A percentile compares a stretch with the other conserved stretches of the same genome.
These are phyloP conservation scores for Eucalyptus cloeziana DNA, from an alignment of 345 rosid species.

Conservation along the genomic window DNA sequence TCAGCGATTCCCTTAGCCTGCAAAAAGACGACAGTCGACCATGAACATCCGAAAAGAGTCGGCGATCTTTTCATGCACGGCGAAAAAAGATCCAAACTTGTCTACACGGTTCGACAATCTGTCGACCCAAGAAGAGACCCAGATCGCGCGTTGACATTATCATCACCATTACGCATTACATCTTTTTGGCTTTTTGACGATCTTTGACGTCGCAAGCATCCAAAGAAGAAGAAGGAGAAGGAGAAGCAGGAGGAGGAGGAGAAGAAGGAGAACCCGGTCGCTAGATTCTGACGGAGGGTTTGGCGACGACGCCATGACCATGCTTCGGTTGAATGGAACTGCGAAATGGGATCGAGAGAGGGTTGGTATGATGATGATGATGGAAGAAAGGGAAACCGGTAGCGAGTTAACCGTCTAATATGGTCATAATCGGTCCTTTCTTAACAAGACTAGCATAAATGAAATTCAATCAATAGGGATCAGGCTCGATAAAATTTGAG, in stretches of 20 bases:
- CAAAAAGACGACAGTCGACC: not conserved
- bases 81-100: not conserved
- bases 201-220: not conserved
- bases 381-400: not conserved
- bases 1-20: not conserved
- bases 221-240: not conserved
- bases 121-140: not conserved
- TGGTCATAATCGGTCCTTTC: not conserved
- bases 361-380: not conserved
- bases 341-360: not conserved
- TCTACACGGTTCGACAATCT: not conserved
- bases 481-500: fast-evolving
- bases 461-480: not conserved
- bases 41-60: not conserved
- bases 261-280: not conserved
- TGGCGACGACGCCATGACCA: not conserved
- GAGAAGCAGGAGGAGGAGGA: not conserved
- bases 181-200: not conserved
- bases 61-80: not conserved
- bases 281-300: not conserved
- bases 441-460: not conserved
- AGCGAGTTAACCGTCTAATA: not conserved
- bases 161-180: not conserved
- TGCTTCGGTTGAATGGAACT: not conserved
- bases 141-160: not conserved